phyloP scores from a whole-genome alignment of 306 rosid genomes.

The Glycine soja region DNA sequence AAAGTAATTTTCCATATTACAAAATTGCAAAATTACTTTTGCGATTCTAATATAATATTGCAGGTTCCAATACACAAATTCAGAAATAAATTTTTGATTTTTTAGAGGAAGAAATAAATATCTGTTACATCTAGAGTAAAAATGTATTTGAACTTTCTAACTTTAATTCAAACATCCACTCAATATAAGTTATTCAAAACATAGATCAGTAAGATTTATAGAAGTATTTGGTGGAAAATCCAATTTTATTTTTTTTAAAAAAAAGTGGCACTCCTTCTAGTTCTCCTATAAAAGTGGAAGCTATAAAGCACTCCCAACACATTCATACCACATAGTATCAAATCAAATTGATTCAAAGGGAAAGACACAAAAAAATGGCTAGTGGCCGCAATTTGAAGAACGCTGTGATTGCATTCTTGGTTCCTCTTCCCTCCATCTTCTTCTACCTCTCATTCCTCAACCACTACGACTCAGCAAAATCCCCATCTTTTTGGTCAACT shows the following conservation, averaged over 20 bases:
- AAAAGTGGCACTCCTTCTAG: background rate
- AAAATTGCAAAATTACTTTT: no score
- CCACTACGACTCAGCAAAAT: constrained; percentile 40
- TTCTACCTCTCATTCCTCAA: constrained; percentile 77
- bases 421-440: constrained; percentile 84
- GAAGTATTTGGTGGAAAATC: background rate
- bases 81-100: no score
- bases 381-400: constrained; percentile 59
- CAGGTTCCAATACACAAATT: no score
- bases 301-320: background rate
- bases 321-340: background rate
- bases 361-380: constrained; percentile 35
- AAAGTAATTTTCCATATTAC: no score
- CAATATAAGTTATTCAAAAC: no score
- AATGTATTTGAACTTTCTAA: no score
- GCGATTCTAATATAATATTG: no score
- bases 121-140: no score
- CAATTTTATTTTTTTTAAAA: no score
- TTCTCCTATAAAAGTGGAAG: constrained; percentile 35
- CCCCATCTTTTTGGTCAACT: constrained; percentile 44
- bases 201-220: background rate
- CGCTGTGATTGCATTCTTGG: constrained; percentile 65
- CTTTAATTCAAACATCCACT: no score
- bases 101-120: no score
- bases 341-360: background rate